Conservation (phyloP, 192 early-diverging fungal genomes). For the Dimargaris xerosporica region DNA sequence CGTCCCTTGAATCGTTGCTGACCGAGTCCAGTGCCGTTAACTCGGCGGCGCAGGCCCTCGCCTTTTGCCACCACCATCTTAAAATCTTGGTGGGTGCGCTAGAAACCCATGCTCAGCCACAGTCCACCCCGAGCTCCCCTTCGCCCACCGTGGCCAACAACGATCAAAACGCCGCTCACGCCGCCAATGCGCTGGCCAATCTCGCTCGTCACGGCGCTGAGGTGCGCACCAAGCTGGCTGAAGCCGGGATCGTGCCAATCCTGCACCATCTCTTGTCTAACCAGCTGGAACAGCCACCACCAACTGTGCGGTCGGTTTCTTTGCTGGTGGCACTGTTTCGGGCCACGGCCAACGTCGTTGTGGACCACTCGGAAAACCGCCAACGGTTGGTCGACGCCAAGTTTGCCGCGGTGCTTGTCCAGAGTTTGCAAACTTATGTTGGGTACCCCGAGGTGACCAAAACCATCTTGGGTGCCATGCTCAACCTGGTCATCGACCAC, state of each 20-base stretch:
- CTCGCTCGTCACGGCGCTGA: not conserved
- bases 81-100: too few relatives aligned
- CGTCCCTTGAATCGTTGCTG: too few relatives aligned
- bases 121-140: too few relatives aligned
- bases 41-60: too few relatives aligned
- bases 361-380: constrained; percentile 3
- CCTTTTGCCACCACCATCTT: too few relatives aligned
- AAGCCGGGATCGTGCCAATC: not conserved
- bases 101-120: too few relatives aligned
- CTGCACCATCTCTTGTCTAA: too few relatives aligned
- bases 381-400: not conserved
- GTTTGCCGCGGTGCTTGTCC: not conserved
- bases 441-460: not conserved
- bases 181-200: constrained; percentile 4
- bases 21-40: too few relatives aligned
- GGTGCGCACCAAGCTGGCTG: constrained; percentile 3
- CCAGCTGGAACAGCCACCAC: too few relatives aligned
- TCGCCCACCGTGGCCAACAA: too few relatives aligned
- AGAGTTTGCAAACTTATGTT: not conserved
- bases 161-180: not conserved
- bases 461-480: not conserved
- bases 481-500: not conserved
- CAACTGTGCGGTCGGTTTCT: too few relatives aligned
- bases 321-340: not conserved
- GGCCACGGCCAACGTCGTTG: not conserved